These are phyloP conservation scores for Botrytis paeoniae DNA, from an alignment of 2,329 filamentous ascomycete species.

Conservation along the genomic window DNA sequence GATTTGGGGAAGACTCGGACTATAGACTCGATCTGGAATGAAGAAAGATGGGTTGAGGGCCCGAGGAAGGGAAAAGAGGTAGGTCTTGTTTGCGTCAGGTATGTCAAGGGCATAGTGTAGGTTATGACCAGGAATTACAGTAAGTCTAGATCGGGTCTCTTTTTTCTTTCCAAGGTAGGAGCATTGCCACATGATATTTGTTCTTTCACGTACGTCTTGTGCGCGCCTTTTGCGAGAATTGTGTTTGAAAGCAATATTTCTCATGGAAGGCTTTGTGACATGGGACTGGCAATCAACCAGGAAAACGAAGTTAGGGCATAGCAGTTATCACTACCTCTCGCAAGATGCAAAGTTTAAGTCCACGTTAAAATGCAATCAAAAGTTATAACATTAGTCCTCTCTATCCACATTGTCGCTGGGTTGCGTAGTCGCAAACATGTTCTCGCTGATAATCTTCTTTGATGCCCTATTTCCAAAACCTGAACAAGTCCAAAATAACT, in stretches of 20 bases:
- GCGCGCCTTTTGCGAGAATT: too few relatives aligned
- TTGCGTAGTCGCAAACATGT: constrained; percentile 9
- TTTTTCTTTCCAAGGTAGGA: not conserved
- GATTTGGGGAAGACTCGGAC: not conserved
- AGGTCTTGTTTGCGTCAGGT: not conserved
- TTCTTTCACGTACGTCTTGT: not conserved
- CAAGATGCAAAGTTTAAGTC: not conserved
- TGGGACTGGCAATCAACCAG: not conserved
- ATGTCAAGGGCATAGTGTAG: not conserved
- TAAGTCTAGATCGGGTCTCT: not conserved
- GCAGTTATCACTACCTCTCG: not conserved
- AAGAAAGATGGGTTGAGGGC: not conserved
- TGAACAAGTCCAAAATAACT: not conserved
- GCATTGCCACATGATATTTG: not conserved
- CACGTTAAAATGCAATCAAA: not conserved
- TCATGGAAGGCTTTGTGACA: not conserved
- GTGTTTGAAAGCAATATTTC: not conserved
- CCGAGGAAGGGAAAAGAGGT: not conserved
- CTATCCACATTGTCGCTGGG: too few relatives aligned
- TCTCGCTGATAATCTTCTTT: not conserved
- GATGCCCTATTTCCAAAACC: not conserved
- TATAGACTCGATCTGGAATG: not conserved
- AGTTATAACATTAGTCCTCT: not conserved
- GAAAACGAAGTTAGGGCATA: not conserved
- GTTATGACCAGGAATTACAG: not conserved